phyloP scores from a whole-genome alignment of 225 moss, liverwort and hornwort species.

The Polytrichum commune region DNA sequence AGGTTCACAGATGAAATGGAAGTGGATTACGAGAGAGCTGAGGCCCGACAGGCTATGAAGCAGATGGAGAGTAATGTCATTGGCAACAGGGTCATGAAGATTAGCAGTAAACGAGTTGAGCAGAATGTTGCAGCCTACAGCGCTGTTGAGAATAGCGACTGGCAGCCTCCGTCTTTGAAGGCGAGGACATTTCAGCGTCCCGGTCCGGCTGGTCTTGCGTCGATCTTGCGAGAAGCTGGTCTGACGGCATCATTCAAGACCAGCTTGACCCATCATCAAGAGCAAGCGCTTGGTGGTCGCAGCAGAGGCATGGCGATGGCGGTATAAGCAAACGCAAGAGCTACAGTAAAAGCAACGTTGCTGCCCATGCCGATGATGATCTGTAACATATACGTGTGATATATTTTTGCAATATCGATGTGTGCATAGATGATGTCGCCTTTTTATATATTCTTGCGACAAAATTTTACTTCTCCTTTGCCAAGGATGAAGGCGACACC shows the following conservation, averaged over 20 bases:
- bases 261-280: slow-evolving; percentile 12
- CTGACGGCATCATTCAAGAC: slow-evolving; percentile 26
- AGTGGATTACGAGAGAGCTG: slow-evolving; percentile 30
- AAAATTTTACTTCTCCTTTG: neutral
- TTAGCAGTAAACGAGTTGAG: slow-evolving; percentile 13
- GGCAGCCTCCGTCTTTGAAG: slow-evolving; percentile 59
- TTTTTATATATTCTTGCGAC: slow-evolving; percentile 5
- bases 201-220: slow-evolving; percentile 42
- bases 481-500: neutral
- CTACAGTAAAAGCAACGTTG: too few relatives aligned
- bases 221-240: slow-evolving; percentile 48
- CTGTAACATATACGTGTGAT: slow-evolving; percentile 27
- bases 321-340: slow-evolving; percentile 3
- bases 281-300: slow-evolving; percentile 6
- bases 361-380: too few relatives aligned
- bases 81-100: slow-evolving; percentile 14
- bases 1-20: slow-evolving; percentile 64
- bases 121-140: slow-evolving; percentile 1
- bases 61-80: slow-evolving; percentile 17
- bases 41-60: slow-evolving; percentile 25
- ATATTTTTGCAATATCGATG: slow-evolving; percentile 5
- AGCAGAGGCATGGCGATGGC: slow-evolving; percentile 25
- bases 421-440: slow-evolving; percentile 12
- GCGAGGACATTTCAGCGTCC: slow-evolving; percentile 40
- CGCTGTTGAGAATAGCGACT: slow-evolving; percentile 29